phyloP scores from a whole-genome alignment of 352 stramenopile genomes.

The Globisporangium spiculum region DNA sequence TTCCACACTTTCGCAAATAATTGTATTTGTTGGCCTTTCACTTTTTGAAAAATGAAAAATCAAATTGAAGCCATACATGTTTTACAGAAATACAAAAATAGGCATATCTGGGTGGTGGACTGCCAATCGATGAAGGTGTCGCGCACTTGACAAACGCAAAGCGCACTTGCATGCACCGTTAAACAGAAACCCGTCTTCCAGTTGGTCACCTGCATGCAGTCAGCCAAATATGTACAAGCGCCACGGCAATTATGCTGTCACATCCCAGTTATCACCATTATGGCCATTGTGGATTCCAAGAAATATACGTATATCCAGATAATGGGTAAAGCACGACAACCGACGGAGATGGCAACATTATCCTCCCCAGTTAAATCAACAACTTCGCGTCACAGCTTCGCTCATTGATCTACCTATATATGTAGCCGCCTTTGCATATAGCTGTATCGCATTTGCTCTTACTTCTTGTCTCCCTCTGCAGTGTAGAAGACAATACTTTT shows the following conservation, averaged over 20 bases:
- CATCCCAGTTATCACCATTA: too few species aligned
- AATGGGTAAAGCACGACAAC: not conserved
- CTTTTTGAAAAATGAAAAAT: not conserved
- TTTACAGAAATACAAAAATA: not conserved
- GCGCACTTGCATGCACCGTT: too few species aligned
- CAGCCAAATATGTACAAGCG: too few species aligned
- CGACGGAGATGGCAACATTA: not conserved
- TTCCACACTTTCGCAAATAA: too few species aligned
- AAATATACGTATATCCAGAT: not conserved
- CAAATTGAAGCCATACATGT: not conserved
- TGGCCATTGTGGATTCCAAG: too few species aligned
- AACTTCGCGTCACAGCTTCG: not conserved
- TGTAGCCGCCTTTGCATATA: not conserved
- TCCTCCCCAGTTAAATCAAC: not conserved
- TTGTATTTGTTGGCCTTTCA: not conserved
- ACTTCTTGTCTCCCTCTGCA: not conserved
- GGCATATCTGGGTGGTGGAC: too few species aligned
- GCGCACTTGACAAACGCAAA: too few species aligned
- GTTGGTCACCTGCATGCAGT: too few species aligned
- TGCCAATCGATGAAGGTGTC: too few species aligned
- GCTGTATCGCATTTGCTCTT: not conserved
- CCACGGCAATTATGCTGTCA: too few species aligned
- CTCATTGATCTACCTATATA: not conserved
- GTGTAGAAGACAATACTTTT: not conserved
- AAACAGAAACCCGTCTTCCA: too few species aligned